Percentiles rank a stretch among this genome's conserved stretches.
phyloP scores from a whole-genome alignment of 1,284 basidiomycete species.

The Stygiomarasmius scandens region DNA sequence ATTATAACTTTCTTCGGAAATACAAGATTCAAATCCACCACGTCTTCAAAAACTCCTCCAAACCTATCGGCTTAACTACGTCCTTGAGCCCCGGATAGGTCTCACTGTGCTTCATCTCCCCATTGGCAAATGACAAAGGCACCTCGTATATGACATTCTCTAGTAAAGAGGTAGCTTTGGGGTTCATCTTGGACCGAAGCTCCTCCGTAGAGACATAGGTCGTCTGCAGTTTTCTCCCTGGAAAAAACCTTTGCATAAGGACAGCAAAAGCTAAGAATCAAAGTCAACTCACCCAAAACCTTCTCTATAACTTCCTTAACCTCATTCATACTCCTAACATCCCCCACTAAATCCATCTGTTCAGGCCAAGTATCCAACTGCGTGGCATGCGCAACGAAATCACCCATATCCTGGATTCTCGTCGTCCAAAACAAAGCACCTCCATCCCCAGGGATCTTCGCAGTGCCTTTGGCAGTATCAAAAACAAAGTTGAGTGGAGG shows the following conservation, averaged over 20 bases:
- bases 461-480: constrained; percentile 6
- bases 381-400: constrained; percentile 11
- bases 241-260: not conserved
- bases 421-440: not conserved
- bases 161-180: not conserved
- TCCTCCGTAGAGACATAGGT: constrained; percentile 6
- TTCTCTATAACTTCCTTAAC: not conserved
- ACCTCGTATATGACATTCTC: not conserved
- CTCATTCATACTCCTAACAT: constrained; percentile 3
- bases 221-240: constrained; percentile 6
- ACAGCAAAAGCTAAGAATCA: not conserved
- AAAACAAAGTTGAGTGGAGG: constrained; percentile 5
- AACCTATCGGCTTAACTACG: not conserved
- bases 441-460: constrained; percentile 12
- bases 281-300: not conserved
- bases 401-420: constrained; percentile 10
- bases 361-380: constrained; percentile 12
- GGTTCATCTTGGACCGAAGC: constrained; percentile 3
- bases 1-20: too few species aligned
- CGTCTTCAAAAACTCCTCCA: constrained; percentile 6
- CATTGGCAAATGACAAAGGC: not conserved
- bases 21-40: constrained; percentile 3
- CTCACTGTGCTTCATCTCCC: not conserved
- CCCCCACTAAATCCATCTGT: constrained; percentile 7
- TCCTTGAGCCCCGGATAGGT: constrained; percentile 5